Conservation (phyloP, 2,329 filamentous ascomycete genomes). For the Echinosphaeria canescens region DNA sequence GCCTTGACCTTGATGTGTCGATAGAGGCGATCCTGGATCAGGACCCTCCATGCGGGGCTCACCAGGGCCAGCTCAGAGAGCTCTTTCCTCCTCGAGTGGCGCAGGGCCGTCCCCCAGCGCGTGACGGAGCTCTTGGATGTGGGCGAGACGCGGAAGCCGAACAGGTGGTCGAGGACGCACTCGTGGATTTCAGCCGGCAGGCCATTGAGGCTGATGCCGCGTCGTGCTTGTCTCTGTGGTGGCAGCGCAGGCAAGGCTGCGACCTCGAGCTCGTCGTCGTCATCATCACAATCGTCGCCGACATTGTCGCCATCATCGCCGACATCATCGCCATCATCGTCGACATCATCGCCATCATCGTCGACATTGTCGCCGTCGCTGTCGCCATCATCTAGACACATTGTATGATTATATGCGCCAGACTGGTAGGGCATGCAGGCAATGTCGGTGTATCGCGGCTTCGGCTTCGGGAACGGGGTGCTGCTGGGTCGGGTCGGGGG, state of each 20-base stretch:
- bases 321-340: background rate
- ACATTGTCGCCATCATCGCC: background rate
- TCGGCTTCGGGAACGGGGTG: conserved; percentile 34
- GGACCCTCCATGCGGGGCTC: conserved; percentile 35
- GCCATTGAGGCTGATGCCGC: conserved; percentile 19
- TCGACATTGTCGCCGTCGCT: conserved; percentile 2
- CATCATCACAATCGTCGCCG: background rate
- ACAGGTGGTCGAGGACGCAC: conserved; percentile 47
- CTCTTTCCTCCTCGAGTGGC: conserved; percentile 44
- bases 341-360: conserved; percentile 7
- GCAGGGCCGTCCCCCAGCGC: conserved; percentile 41
- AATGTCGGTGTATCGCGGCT: conserved; percentile 21
- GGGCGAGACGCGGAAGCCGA: conserved; percentile 43
- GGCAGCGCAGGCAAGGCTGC: conserved; percentile 9
- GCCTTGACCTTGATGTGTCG: conserved; percentile 58
- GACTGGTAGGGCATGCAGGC: conserved; percentile 17
- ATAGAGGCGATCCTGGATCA: conserved; percentile 54
- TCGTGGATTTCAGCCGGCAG: conserved; percentile 53
- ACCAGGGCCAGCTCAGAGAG: conserved; percentile 44
- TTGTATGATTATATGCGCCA: too few relatives aligned
- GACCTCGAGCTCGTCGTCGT: conserved; percentile 5
- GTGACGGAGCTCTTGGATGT: conserved; percentile 32
- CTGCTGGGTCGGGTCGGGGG: conserved; percentile 32
- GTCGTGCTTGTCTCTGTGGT: conserved; percentile 5
- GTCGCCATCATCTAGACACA: background rate